Evolutionary conservation across 352 stramenopile species (phyloP), one percentile per base, ranked within the genome.

Genomic region (Pythium monospermum): DNA sequence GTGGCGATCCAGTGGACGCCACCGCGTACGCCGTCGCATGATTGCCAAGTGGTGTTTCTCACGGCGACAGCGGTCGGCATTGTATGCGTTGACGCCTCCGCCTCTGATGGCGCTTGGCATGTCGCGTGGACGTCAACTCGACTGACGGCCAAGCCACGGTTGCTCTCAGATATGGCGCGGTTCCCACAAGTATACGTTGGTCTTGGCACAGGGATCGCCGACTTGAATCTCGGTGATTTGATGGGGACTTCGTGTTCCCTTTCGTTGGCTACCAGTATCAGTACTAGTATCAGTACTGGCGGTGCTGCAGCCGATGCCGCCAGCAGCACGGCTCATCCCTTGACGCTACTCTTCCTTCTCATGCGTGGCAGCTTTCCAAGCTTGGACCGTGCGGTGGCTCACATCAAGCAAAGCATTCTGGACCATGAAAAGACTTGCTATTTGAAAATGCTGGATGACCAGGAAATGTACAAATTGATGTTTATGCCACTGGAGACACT

Each of bases 371-470:
- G 69, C 13, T 91, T 93, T 27, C 39, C 61, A 16, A 85, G 64
- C n/a, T 53, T 90, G 3, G 61, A 88, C 38, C 66, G 50, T 18
- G 38, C 85, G 18, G 52, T 91, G 8, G 61, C 80, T 23, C 61
- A 90, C 32, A 65, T 92, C 35, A 71, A 78, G 38, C 38, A 55
- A 2, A 70, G 67, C 27, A 73, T 94, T 36, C n/a, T 70, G 16
- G 66, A 77, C 32, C 76, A 93, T 38, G 74, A 93, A 51, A 78
- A 90, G 64, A 69, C 59, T 12, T 91, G 79, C 35, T 94, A 91
- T 56, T 26, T 93, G 22, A 72, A 71, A 39, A 93, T 93, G 84
- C 49, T 68, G 12, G 66, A 89, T 15, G 68, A 81, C 31, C 59
- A 67, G 13, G 50, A 64, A n/a, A 43, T 90, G 23, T 62, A 41